Conservation (phyloP, 148 eudicot species). For the Nepenthes gracilis region DNA sequence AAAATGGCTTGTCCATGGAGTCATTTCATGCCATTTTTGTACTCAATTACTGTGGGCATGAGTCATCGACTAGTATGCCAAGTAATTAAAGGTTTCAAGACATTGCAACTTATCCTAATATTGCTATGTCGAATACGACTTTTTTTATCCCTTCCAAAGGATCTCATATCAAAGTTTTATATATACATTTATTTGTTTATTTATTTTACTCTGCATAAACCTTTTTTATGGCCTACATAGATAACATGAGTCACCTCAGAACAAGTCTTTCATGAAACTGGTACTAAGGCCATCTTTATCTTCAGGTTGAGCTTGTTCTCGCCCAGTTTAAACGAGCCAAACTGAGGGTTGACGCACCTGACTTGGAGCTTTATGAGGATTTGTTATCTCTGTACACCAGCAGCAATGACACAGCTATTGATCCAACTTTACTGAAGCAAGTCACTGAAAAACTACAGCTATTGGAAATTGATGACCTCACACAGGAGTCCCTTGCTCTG, state of each 20-base stretch:
- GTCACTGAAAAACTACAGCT: slow-evolving; percentile 67
- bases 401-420: slow-evolving; percentile 27
- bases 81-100: neutral
- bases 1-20: neutral
- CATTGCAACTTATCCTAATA: too few relatives aligned
- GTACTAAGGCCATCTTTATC: slow-evolving; percentile 2
- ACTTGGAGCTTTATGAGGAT: slow-evolving; percentile 58
- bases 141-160: too few relatives aligned
- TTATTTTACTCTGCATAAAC: too few relatives aligned
- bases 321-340: slow-evolving; percentile 89
- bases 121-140: too few relatives aligned
- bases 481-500: slow-evolving; percentile 86
- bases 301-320: slow-evolving; percentile 87
- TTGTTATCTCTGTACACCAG: slow-evolving; percentile 50
- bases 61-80: neutral
- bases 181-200: too few relatives aligned
- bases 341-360: slow-evolving; percentile 62
- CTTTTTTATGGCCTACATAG: neutral
- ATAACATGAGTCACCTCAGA: neutral
- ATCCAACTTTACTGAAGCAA: slow-evolving; percentile 48
- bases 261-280: slow-evolving; percentile 1
- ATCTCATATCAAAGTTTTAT: too few relatives aligned
- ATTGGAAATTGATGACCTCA: slow-evolving; percentile 64
- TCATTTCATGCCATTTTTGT: neutral
- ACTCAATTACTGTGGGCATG: neutral